These are phyloP conservation scores for Lavandula angustifolia DNA, from an alignment of 257 asterid genomes.

Conservation along the genomic window DNA sequence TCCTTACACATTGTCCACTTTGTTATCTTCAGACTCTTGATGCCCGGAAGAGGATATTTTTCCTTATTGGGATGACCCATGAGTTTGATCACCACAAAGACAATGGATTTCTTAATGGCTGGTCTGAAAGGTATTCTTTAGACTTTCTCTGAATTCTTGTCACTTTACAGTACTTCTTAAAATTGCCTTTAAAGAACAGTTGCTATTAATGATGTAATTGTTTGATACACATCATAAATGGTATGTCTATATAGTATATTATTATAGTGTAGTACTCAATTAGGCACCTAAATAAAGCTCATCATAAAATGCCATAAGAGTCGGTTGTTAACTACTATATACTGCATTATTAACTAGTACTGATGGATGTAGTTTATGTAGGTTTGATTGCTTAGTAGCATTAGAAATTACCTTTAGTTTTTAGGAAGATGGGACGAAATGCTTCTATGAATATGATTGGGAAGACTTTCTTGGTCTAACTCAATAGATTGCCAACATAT, in stretches of 20 bases:
- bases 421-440: too few species aligned
- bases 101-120: slow-evolving; percentile 78
- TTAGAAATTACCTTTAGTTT: neutral
- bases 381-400: neutral
- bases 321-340: too few species aligned
- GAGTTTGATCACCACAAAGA: slow-evolving; percentile 91
- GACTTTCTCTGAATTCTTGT: neutral
- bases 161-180: neutral
- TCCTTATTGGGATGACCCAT: slow-evolving; percentile 94
- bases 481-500: too few species aligned
- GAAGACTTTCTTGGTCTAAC: too few species aligned
- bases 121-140: slow-evolving; percentile 75
- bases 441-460: too few species aligned
- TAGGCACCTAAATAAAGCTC: neutral
- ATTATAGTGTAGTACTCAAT: neutral
- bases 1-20: slow-evolving; percentile 24
- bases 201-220: neutral
- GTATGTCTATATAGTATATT: neutral
- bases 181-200: too few species aligned
- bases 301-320: neutral
- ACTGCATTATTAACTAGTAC: too few species aligned
- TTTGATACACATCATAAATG: neutral
- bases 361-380: too few species aligned
- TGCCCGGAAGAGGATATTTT: slow-evolving; percentile 77
- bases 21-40: slow-evolving; percentile 69